Conservation (phyloP, 805 yeast genomes). For the Lachancea nothofagi region DNA sequence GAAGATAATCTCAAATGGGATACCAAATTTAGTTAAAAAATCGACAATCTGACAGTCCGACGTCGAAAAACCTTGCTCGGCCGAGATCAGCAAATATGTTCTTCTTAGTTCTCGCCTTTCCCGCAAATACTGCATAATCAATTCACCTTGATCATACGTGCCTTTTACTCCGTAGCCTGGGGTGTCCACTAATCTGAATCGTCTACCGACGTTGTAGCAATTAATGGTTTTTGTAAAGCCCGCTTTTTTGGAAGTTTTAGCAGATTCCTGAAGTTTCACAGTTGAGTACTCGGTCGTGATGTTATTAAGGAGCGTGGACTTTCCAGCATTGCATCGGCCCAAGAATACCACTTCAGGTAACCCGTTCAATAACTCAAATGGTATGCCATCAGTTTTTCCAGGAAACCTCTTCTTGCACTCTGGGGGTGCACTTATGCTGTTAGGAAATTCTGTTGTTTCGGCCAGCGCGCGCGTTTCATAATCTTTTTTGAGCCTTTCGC, state of each 20-base stretch:
- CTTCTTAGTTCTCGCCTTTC: conserved; percentile 49
- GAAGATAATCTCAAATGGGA: conserved; percentile 67
- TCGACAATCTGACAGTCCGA: conserved; percentile 52
- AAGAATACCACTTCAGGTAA: conserved; percentile 72
- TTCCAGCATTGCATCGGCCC: conserved; percentile 85
- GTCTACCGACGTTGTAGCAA: conserved; percentile 60
- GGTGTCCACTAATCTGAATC: conserved; percentile 66
- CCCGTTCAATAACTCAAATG: conserved; percentile 29
- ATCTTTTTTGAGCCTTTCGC: conserved; percentile 19
- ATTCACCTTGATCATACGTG: conserved; percentile 58
- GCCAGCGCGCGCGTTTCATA: conserved; percentile 10
- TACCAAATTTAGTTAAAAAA: conserved; percentile 47
- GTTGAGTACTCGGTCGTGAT: conserved; percentile 40
- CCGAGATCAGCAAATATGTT: conserved; percentile 58
- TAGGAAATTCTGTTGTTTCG: conserved; percentile 7
- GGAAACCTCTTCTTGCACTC: conserved; percentile 30
- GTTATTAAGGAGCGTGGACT: conserved; percentile 68
- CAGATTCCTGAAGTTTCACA: conserved; percentile 36
- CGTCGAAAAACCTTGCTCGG: conserved; percentile 51
- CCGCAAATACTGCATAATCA: conserved; percentile 57
- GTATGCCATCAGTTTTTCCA: conserved; percentile 24
- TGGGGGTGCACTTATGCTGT: conserved; percentile 11
- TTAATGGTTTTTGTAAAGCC: conserved; percentile 61
- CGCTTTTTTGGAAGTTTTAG: conserved; percentile 49
- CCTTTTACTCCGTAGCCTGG: conserved; percentile 89